Conservation (phyloP, 257 asterid genomes). For the Petunia secreta region DNA sequence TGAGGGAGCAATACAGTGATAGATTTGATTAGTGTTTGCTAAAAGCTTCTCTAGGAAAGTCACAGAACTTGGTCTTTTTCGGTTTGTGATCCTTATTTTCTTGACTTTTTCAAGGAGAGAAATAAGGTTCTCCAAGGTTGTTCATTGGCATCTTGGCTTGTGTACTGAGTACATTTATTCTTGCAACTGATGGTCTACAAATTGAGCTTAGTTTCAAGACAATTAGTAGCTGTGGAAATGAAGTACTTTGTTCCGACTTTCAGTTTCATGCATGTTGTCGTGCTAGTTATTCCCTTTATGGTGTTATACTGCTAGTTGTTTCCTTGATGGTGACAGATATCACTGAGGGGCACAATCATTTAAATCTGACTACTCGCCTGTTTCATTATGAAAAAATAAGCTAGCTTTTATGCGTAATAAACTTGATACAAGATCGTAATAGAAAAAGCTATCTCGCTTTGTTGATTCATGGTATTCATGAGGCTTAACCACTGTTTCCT, state of each 20-base stretch:
- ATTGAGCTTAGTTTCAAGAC: constrained; percentile 32
- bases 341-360: not conserved
- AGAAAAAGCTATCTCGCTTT: not conserved
- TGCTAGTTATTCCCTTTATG: too few relatives aligned
- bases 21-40: constrained; percentile 43
- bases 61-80: constrained; percentile 44
- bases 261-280: not conserved
- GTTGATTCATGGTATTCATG: not conserved
- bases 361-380: not conserved
- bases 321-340: not conserved
- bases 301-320: too few relatives aligned
- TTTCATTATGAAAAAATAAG: not conserved
- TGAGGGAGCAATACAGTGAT: constrained; percentile 45
- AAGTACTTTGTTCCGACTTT: constrained; percentile 13
- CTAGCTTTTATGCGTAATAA: not conserved
- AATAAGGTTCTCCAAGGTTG: constrained; percentile 45
- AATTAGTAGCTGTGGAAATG: constrained; percentile 22
- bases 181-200: constrained; percentile 39
- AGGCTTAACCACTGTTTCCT: not conserved
- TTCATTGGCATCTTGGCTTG: constrained; percentile 36
- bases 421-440: not conserved
- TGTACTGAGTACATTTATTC: constrained; percentile 51
- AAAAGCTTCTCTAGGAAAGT: constrained; percentile 41
- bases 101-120: constrained; percentile 41
- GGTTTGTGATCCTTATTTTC: constrained; percentile 46